Conservation (phyloP, 805 yeast species). For the Candida suzukii region DNA sequence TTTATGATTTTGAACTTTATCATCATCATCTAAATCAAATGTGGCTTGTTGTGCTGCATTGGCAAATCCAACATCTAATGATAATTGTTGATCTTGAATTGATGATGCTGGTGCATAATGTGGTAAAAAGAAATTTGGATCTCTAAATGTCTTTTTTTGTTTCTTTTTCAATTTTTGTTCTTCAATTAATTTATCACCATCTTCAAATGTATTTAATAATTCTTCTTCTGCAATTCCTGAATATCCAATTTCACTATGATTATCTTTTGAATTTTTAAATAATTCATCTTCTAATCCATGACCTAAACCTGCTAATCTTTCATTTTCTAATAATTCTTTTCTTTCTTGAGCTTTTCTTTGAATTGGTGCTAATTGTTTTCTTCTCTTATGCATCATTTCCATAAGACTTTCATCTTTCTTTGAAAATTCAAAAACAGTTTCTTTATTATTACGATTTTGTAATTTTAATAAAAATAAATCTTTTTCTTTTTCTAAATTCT, state of each 20-base stretch:
- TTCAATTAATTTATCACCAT: slow-evolving; percentile 35
- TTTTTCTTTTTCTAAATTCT: slow-evolving; percentile 68
- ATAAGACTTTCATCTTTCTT: slow-evolving; percentile 64
- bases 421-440: slow-evolving; percentile 90
- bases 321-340: slow-evolving; percentile 59
- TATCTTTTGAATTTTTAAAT: slow-evolving; percentile 40
- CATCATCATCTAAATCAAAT: slow-evolving; percentile 72
- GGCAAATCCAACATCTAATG: slow-evolving; percentile 57
- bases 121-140: slow-evolving; percentile 73
- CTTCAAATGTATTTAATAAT: slow-evolving; percentile 41
- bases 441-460: slow-evolving; percentile 63
- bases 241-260: slow-evolving; percentile 27
- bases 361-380: slow-evolving; percentile 83
- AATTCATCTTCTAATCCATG: slow-evolving; percentile 73
- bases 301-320: slow-evolving; percentile 66
- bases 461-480: slow-evolving; percentile 64
- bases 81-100: slow-evolving; percentile 74
- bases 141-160: slow-evolving; percentile 52
- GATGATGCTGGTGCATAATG: slow-evolving; percentile 82
- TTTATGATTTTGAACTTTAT: slow-evolving; percentile 56
- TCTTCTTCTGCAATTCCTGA: slow-evolving; percentile 37
- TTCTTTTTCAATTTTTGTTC: slow-evolving; percentile 12
- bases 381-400: slow-evolving; percentile 77
- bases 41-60: slow-evolving; percentile 82
- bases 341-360: slow-evolving; percentile 73